Base-by-base conservation (phyloP, 2,329 filamentous ascomycete genomes). In the Dryadomyces quercivorus region DNA sequence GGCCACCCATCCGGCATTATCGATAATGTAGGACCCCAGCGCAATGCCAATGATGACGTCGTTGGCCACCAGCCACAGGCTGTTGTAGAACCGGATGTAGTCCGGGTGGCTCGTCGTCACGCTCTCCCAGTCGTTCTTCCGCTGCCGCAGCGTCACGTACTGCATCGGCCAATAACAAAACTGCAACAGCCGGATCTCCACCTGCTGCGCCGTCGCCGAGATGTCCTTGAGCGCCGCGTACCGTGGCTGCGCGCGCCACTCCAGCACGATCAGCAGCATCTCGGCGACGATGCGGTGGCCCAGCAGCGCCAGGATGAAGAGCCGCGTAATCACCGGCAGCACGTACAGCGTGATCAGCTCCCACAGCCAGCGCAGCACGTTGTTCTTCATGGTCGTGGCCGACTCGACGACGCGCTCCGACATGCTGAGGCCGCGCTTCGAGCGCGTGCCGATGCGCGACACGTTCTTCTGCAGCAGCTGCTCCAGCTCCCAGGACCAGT, bases 161-260 rank as follows among this genome's bases (percentile, higher is more conserved):
- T 98, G 92, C 69, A 95, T 89, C 2, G 93, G 94, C 91, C 92
- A 97, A 68, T 98, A 98, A 69, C 92, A 97, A 65, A 97, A 97
- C 66, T 98, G 93, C 66, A 97, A 90, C 21, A 98, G 77, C 5
- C 93, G 86, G 60, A 98, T 96, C 69, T 98, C 93, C 40, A 98
- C 84, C 69, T 98, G 93, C 67, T 98, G 93, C 22, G 93, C 93
- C 0, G 92, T 97, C 15, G 93, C 93, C 36, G 91, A 97, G 47
- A 97, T 82, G 66, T 98, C 93, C 66, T 97, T 97, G 55, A 98
- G 72, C 0, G 93, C 93, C 44, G 90, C 84, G 51, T 84, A 85
- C 45, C 86, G 84, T 8, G 88, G 86, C 49, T 85, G 81, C 22
- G 83, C 76, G 38, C 89, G 83, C 82, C 91, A 97, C 69, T 97